Evolutionary conservation across 768 basidiomycete species (phyloP).

Genomic region (Leccinum rimulosum): DNA sequence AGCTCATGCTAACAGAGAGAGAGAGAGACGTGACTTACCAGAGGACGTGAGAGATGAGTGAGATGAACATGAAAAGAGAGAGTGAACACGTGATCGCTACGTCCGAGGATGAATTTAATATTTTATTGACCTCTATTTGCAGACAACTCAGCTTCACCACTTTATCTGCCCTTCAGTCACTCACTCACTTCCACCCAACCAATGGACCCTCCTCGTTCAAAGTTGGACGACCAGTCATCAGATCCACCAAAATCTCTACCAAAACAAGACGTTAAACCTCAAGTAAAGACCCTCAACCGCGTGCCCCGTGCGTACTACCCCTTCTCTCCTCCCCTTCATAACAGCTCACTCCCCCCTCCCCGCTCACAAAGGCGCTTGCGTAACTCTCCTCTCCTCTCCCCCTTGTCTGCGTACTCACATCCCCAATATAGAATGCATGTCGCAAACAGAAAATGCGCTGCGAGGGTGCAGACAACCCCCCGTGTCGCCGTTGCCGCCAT

Average conservation of each 20-base stretch:
- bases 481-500: conserved; percentile 91
- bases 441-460: conserved; percentile 97
- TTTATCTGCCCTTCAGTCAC: conserved; percentile 9
- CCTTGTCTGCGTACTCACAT: conserved; percentile 9
- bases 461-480: conserved; percentile 94
- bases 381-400: neutral
- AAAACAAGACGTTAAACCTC: conserved; percentile 72
- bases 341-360: conserved; percentile 8
- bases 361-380: neutral
- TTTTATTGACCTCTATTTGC: conserved; percentile 18
- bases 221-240: conserved; percentile 50
- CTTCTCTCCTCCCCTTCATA: neutral
- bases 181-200: conserved; percentile 1
- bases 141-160: neutral
- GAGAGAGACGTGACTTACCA: conserved; percentile 32
- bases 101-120: neutral
- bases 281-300: conserved; percentile 76
- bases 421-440: conserved; percentile 74
- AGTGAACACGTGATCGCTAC: neutral
- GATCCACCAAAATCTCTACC: conserved; percentile 34
- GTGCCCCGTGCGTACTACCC: conserved; percentile 70
- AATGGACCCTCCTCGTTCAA: conserved; percentile 31
- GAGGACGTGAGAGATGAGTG: conserved; percentile 47
- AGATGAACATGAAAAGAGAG: conserved; percentile 43
- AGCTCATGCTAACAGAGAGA: neutral